Base-by-base conservation (phyloP, 225 moss, liverwort and hornwort species). In the Bryoerythrophyllum caledonicum region DNA sequence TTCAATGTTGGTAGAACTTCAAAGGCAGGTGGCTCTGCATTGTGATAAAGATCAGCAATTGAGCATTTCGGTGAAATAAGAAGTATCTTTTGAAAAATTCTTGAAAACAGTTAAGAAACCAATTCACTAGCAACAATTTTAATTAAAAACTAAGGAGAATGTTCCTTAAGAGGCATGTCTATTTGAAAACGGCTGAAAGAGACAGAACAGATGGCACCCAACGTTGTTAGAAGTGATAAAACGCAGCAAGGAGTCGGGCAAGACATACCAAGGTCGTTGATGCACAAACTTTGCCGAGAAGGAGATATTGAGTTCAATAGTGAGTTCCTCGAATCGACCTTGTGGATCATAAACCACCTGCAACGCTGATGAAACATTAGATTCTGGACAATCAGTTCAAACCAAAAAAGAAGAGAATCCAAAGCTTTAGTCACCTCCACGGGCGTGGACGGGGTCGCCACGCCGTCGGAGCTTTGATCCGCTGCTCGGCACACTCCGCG, bases 181-280 rank as follows among this genome's bases (percentile, higher is more conserved):
- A 23, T 20, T n/a, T n/a, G n/a, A n/a, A n/a, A n/a, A n/a, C n/a
- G n/a, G n/a, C n/a, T n/a, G n/a, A n/a, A n/a, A n/a, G 48, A 32
- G 48, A 60, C 8, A 30, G 21, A 15, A 34, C 34, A 32, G 21
- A 46, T 59, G 60, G 14, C n/a, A 72, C n/a, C 8, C 2, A 60
- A 21, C 3, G 48, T 28, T 60, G 56, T 54, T 38, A 27, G 8
- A 53, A 34, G 26, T 19, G 17, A 20, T n/a, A 3, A 19, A 40
- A 40, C 32, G 15, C 21, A 60, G 15, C 30, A 41, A 30, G 48
- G 35, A 52, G 35, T 13, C 27, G 34, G 56, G 44, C 44, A 56
- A 76, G n/a, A 77, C 85, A 69, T 80, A 93, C 91, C 93, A 72
- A 93, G 80, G 75, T 93, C 93, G 70, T 90, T 93, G 43, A 93